Percentiles rank a stretch among this genome's conserved stretches.
Conservation (phyloP, 1,139 yeast genomes). For the Kodamaea sp. region DNA sequence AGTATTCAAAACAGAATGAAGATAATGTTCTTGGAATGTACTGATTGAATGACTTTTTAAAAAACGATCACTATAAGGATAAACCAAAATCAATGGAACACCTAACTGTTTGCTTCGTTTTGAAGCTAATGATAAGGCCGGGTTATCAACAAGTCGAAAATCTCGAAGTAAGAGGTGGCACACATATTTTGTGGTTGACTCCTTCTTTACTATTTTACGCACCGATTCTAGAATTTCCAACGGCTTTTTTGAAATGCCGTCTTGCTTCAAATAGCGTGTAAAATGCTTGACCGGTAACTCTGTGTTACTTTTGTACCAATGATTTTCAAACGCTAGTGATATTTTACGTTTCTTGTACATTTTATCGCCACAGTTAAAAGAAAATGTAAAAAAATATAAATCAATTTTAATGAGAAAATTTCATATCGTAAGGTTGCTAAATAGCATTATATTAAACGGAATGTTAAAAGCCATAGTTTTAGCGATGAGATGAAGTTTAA, state of each 20-base stretch:
- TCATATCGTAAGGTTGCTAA: no score
- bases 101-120: slow-evolving; percentile 3
- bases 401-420: no score
- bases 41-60: slow-evolving; percentile 41
- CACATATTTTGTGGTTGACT: slow-evolving; percentile 1
- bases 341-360: slow-evolving; percentile 10
- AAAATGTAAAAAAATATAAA: no score
- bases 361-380: no score
- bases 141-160: slow-evolving; percentile 12
- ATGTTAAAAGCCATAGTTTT: no score
- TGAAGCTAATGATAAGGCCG: slow-evolving; percentile 11
- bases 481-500: no score
- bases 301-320: slow-evolving; percentile 16
- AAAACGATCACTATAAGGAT: slow-evolving; percentile 33
- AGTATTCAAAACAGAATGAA: slow-evolving; percentile 27
- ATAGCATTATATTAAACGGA: no score
- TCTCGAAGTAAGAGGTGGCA: slow-evolving; percentile 12
- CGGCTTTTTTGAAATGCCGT: slow-evolving; percentile 19
- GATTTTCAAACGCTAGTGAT: slow-evolving; percentile 14
- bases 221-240: slow-evolving; percentile 9
- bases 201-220: not conserved
- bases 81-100: slow-evolving; percentile 12
- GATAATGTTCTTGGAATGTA: slow-evolving; percentile 39
- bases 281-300: slow-evolving; percentile 9
- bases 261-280: slow-evolving; percentile 22